Evolutionary conservation across 2,329 filamentous ascomycete species (phyloP).

Genomic region (Stemphylium lycopersici): DNA sequence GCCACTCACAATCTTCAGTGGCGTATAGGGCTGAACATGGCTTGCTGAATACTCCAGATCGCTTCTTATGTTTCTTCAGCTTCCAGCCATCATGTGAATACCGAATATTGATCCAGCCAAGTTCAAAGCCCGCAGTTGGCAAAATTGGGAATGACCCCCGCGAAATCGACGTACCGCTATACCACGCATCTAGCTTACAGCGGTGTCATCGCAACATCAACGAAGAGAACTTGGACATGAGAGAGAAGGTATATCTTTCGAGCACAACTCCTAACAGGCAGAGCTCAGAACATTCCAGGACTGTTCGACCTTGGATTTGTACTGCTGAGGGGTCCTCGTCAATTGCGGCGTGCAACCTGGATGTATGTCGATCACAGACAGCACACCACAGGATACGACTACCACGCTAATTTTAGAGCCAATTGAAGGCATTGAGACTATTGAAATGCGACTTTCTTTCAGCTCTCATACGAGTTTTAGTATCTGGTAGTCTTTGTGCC

Average conservation of each 20-base stretch:
- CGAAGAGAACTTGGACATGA: neutral
- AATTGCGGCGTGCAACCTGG: no score
- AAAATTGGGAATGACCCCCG: no score
- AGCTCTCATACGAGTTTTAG: neutral
- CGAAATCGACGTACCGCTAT: neutral
- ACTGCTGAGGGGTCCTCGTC: no score
- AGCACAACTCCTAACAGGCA: no score
- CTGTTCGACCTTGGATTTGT: neutral
- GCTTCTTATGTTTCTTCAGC: constrained; percentile 3
- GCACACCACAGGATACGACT: neutral
- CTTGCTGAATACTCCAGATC: neutral
- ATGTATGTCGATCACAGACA: neutral
- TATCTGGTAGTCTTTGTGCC: neutral
- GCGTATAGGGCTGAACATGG: constrained; percentile 25
- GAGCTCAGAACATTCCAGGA: neutral
- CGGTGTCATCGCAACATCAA: neutral
- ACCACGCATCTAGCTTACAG: neutral
- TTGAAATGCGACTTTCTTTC: neutral
- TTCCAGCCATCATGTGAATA: neutral
- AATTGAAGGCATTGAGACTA: neutral
- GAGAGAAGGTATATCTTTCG: neutral
- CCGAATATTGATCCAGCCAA: neutral
- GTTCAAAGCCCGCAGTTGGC: neutral
- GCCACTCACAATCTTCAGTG: constrained; percentile 22
- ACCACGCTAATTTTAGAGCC: neutral